Percentiles rank a stretch among this genome's conserved stretches.
Evolutionary conservation across 768 basidiomycete species (phyloP).

Genomic region (Hortiboletus campestris): DNA sequence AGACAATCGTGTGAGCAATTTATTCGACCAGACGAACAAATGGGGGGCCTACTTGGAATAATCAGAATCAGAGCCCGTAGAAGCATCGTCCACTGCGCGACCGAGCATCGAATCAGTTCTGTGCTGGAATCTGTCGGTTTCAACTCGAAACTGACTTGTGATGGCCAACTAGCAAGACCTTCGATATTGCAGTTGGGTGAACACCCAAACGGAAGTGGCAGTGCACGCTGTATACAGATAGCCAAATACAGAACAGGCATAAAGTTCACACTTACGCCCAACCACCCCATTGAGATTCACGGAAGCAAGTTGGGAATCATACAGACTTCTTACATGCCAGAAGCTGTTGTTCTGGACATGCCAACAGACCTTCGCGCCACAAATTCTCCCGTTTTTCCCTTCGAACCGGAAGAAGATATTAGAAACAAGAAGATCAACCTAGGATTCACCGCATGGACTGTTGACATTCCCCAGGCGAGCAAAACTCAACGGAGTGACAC

Average conservation of each 20-base stretch:
- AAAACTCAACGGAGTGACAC: conserved; percentile 26
- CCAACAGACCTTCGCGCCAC: conserved; percentile 34
- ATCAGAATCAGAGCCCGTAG: conserved; percentile 91
- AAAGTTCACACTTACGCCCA: conserved; percentile 6
- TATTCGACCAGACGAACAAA: background rate
- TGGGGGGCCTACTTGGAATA: conserved; percentile 77
- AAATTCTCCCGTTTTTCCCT: conserved; percentile 1
- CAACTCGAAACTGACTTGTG: conserved; percentile 25
- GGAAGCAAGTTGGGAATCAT: background rate
- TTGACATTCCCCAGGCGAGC: conserved; percentile 50
- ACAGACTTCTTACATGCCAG: conserved; percentile 22
- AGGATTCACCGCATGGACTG: conserved; percentile 50
- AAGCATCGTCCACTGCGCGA: conserved; percentile 75
- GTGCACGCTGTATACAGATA: conserved; percentile 7
- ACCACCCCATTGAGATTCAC: background rate
- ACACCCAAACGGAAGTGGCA: conserved; percentile 14
- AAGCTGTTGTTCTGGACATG: conserved; percentile 32
- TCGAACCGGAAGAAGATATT: conserved; percentile 17
- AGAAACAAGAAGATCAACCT: conserved; percentile 2
- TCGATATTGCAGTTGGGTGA: background rate
- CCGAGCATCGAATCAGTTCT: conserved; percentile 34
- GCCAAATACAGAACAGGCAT: conserved; percentile 7
- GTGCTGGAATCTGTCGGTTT: conserved; percentile 7
- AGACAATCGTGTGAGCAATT: conserved; percentile 16
- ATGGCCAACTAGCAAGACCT: conserved; percentile 5